Conservation (phyloP, 805 yeast genomes). For the Cyberlindnera meyerae region DNA sequence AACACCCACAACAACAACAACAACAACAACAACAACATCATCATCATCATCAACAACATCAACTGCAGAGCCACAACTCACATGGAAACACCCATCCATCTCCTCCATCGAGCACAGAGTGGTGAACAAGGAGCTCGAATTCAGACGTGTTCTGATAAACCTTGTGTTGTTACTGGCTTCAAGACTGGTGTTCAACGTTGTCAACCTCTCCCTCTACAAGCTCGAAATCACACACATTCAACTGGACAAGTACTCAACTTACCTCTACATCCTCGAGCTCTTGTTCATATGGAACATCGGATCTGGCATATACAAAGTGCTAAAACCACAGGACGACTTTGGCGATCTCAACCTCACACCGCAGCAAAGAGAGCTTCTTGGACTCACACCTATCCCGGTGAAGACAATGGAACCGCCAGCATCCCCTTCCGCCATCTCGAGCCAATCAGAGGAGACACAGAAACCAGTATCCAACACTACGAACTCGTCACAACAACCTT, state of each 20-base stretch:
- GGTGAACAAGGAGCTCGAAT: slow-evolving; percentile 38
- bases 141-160: slow-evolving; percentile 31
- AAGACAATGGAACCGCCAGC: slow-evolving; percentile 5
- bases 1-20: no score
- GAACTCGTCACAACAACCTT: slow-evolving; percentile 14
- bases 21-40: neutral
- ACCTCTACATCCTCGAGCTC: slow-evolving; percentile 19
- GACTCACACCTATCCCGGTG: slow-evolving; percentile 21
- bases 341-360: slow-evolving; percentile 29
- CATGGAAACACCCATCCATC: slow-evolving; percentile 13
- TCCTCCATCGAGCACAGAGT: slow-evolving; percentile 9
- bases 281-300: slow-evolving; percentile 29
- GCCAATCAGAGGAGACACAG: no score
- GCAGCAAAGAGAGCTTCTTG: slow-evolving; percentile 32
- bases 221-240: slow-evolving; percentile 7
- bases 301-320: slow-evolving; percentile 28
- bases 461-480: no score
- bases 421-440: no score
- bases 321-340: slow-evolving; percentile 27
- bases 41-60: neutral
- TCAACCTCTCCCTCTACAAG: slow-evolving; percentile 17
- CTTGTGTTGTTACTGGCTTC: slow-evolving; percentile 27
- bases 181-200: slow-evolving; percentile 24
- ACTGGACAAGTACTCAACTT: slow-evolving; percentile 1
- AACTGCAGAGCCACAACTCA: slow-evolving; percentile 6